Evolutionary conservation across 2,329 filamentous ascomycete species (phyloP).

Genomic region (Botrytis hyacinthi): DNA sequence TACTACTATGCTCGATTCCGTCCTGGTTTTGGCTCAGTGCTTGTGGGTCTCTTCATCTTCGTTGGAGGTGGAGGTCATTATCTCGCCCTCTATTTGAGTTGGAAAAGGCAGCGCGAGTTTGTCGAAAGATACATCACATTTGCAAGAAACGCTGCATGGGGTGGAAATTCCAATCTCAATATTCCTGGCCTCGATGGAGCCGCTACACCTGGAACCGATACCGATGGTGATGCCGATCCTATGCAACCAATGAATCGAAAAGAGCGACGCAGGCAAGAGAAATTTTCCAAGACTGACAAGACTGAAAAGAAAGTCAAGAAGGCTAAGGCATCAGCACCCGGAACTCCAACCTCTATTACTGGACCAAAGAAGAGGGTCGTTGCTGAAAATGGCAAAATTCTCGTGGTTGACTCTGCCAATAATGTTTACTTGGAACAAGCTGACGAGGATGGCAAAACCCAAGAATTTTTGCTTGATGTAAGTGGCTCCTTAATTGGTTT

Average conservation of each 20-base stretch:
- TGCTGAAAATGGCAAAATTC: conserved; percentile 90
- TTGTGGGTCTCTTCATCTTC: conserved; percentile 77
- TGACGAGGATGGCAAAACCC: conserved; percentile 78
- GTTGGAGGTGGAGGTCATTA: conserved; percentile 87
- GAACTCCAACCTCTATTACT: conserved; percentile 50
- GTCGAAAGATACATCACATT: conserved; percentile 89
- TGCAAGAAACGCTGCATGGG: conserved; percentile 85
- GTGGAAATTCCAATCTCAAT: conserved; percentile 61
- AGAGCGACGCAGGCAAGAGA: conserved; percentile 85
- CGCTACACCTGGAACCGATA: conserved; percentile 45
- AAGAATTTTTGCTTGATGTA: conserved; percentile 86
- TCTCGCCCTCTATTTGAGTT: conserved; percentile 77
- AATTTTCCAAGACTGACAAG: conserved; percentile 70
- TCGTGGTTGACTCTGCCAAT: conserved; percentile 87
- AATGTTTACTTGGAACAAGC: conserved; percentile 95
- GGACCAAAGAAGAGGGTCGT: conserved; percentile 84
- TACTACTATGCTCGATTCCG: conserved; percentile 97
- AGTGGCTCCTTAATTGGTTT: conserved; percentile 42
- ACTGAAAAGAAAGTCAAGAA: conserved; percentile 57
- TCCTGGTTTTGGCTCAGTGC: conserved; percentile 81
- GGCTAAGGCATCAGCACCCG: conserved; percentile 43
- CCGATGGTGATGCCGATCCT: conserved; percentile 48
- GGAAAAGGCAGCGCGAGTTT: conserved; percentile 88
- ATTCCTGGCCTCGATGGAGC: conserved; percentile 65
- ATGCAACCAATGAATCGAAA: conserved; percentile 70